phyloP scores from a whole-genome alignment of 306 rosid genomes.

The Luffa aegyptiaca region DNA sequence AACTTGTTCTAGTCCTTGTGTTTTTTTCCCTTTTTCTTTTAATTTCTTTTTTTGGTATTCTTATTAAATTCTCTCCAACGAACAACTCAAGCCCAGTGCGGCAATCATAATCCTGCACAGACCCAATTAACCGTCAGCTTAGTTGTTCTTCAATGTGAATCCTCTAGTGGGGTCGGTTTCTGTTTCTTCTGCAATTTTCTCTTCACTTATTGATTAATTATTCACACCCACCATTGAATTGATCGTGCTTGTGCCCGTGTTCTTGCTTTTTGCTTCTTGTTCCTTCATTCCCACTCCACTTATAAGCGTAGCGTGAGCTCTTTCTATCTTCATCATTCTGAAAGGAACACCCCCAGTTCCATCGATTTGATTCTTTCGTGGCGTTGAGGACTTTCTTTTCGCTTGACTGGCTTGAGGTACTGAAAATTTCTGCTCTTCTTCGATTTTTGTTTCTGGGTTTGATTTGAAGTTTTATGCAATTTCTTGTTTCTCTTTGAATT shows the following conservation, averaged over 20 bases:
- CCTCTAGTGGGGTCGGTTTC: neutral
- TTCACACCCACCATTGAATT: neutral
- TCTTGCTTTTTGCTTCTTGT: neutral
- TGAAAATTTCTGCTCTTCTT: neutral
- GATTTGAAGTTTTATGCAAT: neutral
- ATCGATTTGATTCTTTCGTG: neutral
- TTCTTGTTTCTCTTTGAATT: neutral
- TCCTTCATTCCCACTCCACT: slow-evolving; percentile 1
- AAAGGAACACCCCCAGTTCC: neutral
- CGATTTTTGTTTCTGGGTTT: neutral
- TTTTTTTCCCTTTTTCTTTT: too few species aligned
- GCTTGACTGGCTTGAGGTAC: neutral
- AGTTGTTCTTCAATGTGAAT: neutral
- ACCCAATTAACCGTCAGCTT: neutral
- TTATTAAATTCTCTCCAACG: neutral
- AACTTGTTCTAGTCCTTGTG: too few species aligned
- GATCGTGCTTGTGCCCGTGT: neutral
- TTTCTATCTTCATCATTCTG: neutral
- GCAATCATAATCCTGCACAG: neutral
- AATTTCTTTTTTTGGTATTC: too few species aligned
- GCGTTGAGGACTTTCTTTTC: neutral
- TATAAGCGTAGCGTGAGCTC: neutral
- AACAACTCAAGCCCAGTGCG: neutral
- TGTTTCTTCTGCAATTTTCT: neutral
- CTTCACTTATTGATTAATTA: neutral